Evolutionary conservation across 192 early-diverging fungal species (phyloP).

Genomic region (Coemansia furcata): DNA sequence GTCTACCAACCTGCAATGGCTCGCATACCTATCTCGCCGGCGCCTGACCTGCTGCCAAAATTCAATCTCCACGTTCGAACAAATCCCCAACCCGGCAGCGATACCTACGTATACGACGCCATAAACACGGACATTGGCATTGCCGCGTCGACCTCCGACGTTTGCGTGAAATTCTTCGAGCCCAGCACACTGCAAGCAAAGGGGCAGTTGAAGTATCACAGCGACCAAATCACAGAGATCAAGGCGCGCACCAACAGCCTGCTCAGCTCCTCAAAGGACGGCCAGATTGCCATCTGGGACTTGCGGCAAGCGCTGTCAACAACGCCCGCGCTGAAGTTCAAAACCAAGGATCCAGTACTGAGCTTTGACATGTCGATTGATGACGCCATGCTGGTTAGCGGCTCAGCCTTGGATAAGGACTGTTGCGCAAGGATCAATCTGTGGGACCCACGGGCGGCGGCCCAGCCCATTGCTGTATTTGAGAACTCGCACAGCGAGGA

Average conservation of each 20-base stretch:
- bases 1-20: slow-evolving; percentile 10
- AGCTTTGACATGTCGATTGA: slow-evolving; percentile 51
- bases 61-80: slow-evolving; percentile 3
- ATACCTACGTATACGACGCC: slow-evolving; percentile 42
- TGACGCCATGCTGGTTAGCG: slow-evolving; percentile 29
- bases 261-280: slow-evolving; percentile 65
- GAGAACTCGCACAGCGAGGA: slow-evolving; percentile 75
- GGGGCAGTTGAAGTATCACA: slow-evolving; percentile 58
- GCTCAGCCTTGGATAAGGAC: slow-evolving; percentile 27
- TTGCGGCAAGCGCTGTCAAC: slow-evolving; percentile 49
- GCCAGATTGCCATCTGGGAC: slow-evolving; percentile 66
- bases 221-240: slow-evolving; percentile 62
- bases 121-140: slow-evolving; percentile 22
- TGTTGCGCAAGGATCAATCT: slow-evolving; percentile 47
- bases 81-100: slow-evolving; percentile 11
- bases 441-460: slow-evolving; percentile 25
- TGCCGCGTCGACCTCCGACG: slow-evolving; percentile 57
- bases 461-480: slow-evolving; percentile 17
- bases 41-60: slow-evolving; percentile 35
- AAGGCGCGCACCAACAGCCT: slow-evolving; percentile 53
- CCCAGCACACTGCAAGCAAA: slow-evolving; percentile 46
- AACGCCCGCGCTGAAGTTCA: slow-evolving; percentile 27
- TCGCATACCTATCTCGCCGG: slow-evolving; percentile 34
- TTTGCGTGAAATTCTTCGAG: slow-evolving; percentile 67
- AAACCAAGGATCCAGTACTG: slow-evolving; percentile 51